Conservation (phyloP, 345 rosid genomes). For the sweet orange (Citrus sinensis) region DVS_A1.0 CM039169.1:516501-517000, state of each 20-base stretch:
- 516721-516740: constrained; percentile 30
- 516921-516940: constrained; percentile 48
- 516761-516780: constrained; percentile 92
- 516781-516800: constrained; percentile 84
- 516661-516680: not conserved
- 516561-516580: constrained; percentile 58
- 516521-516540: too few species aligned
- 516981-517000: constrained; percentile 97
- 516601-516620: constrained; percentile 63
- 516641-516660: constrained; percentile 74
- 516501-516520: not conserved
- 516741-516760: constrained; percentile 85
- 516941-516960: constrained; percentile 90
- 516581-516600: constrained; percentile 72
- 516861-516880: constrained; percentile 4
- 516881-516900: too few species aligned
- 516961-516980: constrained; percentile 91
- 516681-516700: not conserved
- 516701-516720: not conserved
- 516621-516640: constrained; percentile 66
- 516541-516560: not conserved
- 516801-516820: constrained; percentile 96
- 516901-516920: not conserved
- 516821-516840: constrained; percentile 92
- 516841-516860: constrained; percentile 80